A percentile compares a stretch with the other conserved stretches of the same genome.
Conservation (phyloP, 23 red algal species). For the Gracilaria gracilis region DNA sequence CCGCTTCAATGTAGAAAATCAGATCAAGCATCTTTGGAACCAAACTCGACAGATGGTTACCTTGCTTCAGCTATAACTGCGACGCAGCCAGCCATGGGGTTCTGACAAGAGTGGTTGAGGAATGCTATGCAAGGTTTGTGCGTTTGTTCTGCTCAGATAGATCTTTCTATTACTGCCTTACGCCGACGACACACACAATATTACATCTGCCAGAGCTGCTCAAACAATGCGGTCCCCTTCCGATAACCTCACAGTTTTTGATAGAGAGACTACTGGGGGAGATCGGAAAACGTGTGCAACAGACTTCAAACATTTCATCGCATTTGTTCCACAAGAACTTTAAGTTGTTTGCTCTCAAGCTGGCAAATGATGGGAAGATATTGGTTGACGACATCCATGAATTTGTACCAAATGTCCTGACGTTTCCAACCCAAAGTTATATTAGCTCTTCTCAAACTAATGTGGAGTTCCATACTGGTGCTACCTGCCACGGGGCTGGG, state of each 20-base stretch:
- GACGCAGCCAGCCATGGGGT: background rate
- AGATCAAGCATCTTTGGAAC: background rate
- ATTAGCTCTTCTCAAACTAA: background rate
- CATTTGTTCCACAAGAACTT: conserved; percentile 18
- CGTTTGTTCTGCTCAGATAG: background rate
- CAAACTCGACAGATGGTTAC: background rate
- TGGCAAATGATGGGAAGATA: background rate
- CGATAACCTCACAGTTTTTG: background rate
- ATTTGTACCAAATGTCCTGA: background rate
- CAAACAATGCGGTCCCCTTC: conserved; percentile 17
- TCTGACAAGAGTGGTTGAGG: background rate
- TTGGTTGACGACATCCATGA: background rate
- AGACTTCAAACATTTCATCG: background rate
- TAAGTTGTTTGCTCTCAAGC: conserved; percentile 33
- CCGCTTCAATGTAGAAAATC: background rate
- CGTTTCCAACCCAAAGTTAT: background rate
- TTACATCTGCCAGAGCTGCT: conserved; percentile 11
- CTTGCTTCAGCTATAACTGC: background rate
- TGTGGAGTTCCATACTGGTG: background rate
- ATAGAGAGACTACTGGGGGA: conserved; percentile 23
- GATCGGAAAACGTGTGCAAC: background rate
- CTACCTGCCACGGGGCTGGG: background rate
- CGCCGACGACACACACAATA: conserved; percentile 7
- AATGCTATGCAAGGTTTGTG: conserved; percentile 6
- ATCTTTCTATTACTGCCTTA: background rate